Conservation (phyloP, 2,329 filamentous ascomycete species). For the Pseudogymnoascus sp. region DNA sequence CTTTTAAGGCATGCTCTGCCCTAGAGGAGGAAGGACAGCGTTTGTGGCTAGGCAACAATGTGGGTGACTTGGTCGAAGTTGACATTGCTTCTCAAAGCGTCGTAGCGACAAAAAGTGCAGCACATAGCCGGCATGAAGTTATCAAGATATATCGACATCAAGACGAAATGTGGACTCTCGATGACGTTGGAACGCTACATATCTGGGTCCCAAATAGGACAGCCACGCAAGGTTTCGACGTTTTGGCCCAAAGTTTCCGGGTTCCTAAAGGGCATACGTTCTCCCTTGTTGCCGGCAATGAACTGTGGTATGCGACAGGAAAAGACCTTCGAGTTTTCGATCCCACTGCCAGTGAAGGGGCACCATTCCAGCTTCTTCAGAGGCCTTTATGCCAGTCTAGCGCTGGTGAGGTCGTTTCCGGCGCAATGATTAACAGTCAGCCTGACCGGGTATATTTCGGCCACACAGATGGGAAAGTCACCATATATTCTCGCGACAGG, state of each 20-base stretch:
- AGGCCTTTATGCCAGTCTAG: constrained; percentile 63
- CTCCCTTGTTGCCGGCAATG: constrained; percentile 76
- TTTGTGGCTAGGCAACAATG: constrained; percentile 84
- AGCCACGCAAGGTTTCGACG: constrained; percentile 66
- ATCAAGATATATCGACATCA: constrained; percentile 78
- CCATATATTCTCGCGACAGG: constrained; percentile 72
- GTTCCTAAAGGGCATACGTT: constrained; percentile 77
- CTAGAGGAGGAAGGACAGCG: constrained; percentile 73
- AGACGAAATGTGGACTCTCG: constrained; percentile 88
- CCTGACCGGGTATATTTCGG: constrained; percentile 81
- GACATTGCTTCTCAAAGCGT: constrained; percentile 70
- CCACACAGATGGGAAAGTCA: constrained; percentile 88
- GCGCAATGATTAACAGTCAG: constrained; percentile 65
- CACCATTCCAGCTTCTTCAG: constrained; percentile 67
- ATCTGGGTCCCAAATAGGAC: constrained; percentile 75
- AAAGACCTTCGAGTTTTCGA: constrained; percentile 82
- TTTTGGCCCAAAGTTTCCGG: constrained; percentile 65
- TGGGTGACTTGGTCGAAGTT: constrained; percentile 82
- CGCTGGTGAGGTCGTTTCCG: constrained; percentile 81
- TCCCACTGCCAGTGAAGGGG: constrained; percentile 57
- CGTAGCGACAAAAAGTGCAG: constrained; percentile 58
- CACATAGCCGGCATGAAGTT: constrained; percentile 73
- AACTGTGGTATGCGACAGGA: constrained; percentile 80
- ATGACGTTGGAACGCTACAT: constrained; percentile 78
- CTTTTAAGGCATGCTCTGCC: constrained; percentile 75